phyloP scores from a whole-genome alignment of 495 filamentous ascomycete species.

The Oleoguttula mirabilis region DNA sequence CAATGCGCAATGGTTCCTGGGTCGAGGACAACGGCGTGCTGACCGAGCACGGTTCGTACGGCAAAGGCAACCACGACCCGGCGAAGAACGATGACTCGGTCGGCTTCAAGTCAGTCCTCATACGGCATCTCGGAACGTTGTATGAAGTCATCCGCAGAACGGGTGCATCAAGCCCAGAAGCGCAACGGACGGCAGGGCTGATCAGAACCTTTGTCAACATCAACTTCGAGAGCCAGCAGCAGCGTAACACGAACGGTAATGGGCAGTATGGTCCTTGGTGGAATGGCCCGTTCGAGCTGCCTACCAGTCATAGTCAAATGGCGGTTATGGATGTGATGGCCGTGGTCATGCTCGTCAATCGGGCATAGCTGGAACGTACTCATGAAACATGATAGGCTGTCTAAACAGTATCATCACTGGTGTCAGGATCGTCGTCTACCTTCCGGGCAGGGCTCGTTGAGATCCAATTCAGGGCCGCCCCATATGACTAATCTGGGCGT shows the following conservation, averaged over 20 bases:
- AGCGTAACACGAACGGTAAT: conserved; percentile 14
- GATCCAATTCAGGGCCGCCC: too few relatives aligned
- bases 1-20: conserved; percentile 14
- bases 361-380: not conserved
- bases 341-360: conserved; percentile 9
- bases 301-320: conserved; percentile 17
- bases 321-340: conserved; percentile 19
- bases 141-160: conserved; percentile 8
- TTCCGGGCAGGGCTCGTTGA: too few relatives aligned
- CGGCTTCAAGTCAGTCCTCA: conserved; percentile 17
- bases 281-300: conserved; percentile 15
- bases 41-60: conserved; percentile 11
- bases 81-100: conserved; percentile 10
- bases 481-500: too few relatives aligned
- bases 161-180: not conserved
- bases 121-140: conserved; percentile 13
- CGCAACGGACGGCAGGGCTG: conserved; percentile 3
- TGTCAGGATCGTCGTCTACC: too few relatives aligned
- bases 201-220: conserved; percentile 13
- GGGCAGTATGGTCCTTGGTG: conserved; percentile 21
- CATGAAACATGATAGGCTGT: too few relatives aligned
- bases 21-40: conserved; percentile 17
- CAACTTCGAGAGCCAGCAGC: conserved; percentile 9
- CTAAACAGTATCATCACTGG: too few relatives aligned
- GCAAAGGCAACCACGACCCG: conserved; percentile 8